Conservation (phyloP, 2,329 filamentous ascomycete genomes). For the Xylaria polymorpha region DNA sequence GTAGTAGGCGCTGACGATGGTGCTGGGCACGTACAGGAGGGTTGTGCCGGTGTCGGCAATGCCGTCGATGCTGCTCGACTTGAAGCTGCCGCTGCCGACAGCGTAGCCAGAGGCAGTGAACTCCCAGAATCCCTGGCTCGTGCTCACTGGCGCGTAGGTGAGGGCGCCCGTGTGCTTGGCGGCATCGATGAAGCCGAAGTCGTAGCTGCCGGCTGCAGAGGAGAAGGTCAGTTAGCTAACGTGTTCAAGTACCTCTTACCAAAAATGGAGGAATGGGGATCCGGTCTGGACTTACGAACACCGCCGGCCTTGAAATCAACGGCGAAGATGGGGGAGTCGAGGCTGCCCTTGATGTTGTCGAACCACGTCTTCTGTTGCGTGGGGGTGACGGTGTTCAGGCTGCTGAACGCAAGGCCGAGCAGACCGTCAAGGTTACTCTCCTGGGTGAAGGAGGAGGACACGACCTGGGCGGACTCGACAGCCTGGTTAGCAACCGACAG, state of each 20-base stretch:
- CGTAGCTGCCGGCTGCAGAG: conserved; percentile 48
- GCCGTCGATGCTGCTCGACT: conserved; percentile 50
- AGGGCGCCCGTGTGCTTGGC: conserved; percentile 46
- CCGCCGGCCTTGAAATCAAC: conserved; percentile 45
- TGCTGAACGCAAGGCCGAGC: conserved; percentile 46
- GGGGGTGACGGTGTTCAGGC: conserved; percentile 43
- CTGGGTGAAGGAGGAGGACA: conserved; percentile 42
- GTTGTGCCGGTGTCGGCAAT: conserved; percentile 72
- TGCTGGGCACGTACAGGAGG: conserved; percentile 58
- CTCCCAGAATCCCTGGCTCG: conserved; percentile 50
- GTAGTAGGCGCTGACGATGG: conserved; percentile 65
- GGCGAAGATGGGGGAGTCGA: conserved; percentile 44
- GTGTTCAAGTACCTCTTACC: background rate
- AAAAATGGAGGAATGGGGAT: background rate
- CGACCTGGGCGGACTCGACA: conserved; percentile 44
- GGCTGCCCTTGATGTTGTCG: conserved; percentile 43
- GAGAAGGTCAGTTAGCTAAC: conserved; percentile 8
- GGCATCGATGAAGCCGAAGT: conserved; percentile 52
- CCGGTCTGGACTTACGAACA: conserved; percentile 33
- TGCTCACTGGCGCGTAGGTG: conserved; percentile 47
- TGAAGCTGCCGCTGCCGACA: conserved; percentile 44
- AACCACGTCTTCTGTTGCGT: conserved; percentile 43
- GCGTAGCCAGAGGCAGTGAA: conserved; percentile 48
- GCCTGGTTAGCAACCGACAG: conserved; percentile 39
- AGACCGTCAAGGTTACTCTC: conserved; percentile 45